A percentile compares a stretch with the other conserved stretches of the same genome.
phyloP scores from a whole-genome alignment of 768 basidiomycete species.

The Tylopilus vinaceipallidus region DNA sequence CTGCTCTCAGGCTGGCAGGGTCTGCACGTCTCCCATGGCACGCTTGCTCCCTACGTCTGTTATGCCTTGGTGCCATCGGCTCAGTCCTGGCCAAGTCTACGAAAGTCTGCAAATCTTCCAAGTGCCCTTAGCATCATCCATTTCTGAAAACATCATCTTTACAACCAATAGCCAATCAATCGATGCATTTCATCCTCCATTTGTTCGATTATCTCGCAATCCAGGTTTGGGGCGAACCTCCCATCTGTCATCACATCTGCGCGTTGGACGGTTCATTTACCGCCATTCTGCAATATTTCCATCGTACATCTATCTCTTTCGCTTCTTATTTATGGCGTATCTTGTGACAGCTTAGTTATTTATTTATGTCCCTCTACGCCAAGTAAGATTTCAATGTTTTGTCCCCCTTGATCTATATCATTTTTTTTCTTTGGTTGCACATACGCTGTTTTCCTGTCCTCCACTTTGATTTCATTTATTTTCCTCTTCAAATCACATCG shows the following conservation, averaged over 20 bases:
- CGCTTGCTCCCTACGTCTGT: slow-evolving; percentile 12
- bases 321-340: slow-evolving; percentile 32
- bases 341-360: slow-evolving; percentile 25
- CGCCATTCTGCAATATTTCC: slow-evolving; percentile 19
- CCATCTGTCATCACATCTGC: slow-evolving; percentile 28
- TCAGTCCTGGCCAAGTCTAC: slow-evolving; percentile 11
- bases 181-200: slow-evolving; percentile 29
- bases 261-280: slow-evolving; percentile 30
- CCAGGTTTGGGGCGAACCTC: slow-evolving; percentile 12
- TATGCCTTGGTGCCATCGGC: slow-evolving; percentile 16
- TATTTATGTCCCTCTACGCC: slow-evolving; percentile 35
- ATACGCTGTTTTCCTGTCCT: slow-evolving; percentile 2
- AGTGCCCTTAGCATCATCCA: slow-evolving; percentile 19
- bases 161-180: slow-evolving; percentile 20
- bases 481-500: slow-evolving; percentile 12
- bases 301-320: slow-evolving; percentile 13
- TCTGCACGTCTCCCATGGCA: slow-evolving; percentile 13
- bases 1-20: slow-evolving; percentile 9
- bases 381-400: slow-evolving; percentile 3
- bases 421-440: slow-evolving; percentile 1
- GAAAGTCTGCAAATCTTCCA: slow-evolving; percentile 12
- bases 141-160: slow-evolving; percentile 22
- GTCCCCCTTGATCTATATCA: not conserved
- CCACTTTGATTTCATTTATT: not conserved
- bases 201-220: slow-evolving; percentile 29